Conservation (phyloP, 768 basidiomycete species). For the Favolaschia claudopus region DNA sequence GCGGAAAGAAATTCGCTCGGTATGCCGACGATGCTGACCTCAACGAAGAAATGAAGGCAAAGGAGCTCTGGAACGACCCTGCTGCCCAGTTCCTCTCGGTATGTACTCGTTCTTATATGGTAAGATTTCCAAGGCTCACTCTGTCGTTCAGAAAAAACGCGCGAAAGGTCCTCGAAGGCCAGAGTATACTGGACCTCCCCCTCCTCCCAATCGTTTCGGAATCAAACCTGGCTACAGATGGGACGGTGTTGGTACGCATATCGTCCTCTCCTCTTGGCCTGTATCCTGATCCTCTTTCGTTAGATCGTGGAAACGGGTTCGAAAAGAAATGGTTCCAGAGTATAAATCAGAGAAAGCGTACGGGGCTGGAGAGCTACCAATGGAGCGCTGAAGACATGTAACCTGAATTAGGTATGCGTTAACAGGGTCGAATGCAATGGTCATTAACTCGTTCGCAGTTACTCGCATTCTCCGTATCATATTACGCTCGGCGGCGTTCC, state of each 20-base stretch:
- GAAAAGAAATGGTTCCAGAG: conserved; percentile 92
- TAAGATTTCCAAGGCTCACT: not conserved
- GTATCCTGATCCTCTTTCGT: conserved; percentile 2
- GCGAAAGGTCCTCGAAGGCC: conserved; percentile 82
- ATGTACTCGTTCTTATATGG: conserved; percentile 31
- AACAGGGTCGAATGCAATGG: not conserved
- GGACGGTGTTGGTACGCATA: conserved; percentile 91
- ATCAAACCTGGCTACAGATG: conserved; percentile 96
- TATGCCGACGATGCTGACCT: conserved; percentile 84
- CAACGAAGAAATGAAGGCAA: conserved; percentile 84
- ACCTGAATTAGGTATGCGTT: not conserved
- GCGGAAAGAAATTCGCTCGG: conserved; percentile 72
- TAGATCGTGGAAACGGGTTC: conserved; percentile 93
- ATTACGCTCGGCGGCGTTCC: no score
- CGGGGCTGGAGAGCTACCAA: conserved; percentile 73
- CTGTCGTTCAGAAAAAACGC: conserved; percentile 66
- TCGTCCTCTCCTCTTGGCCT: not conserved
- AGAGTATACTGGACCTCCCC: conserved; percentile 85
- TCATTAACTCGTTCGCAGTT: no score
- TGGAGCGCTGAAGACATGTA: conserved; percentile 97
- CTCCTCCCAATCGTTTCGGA: conserved; percentile 93
- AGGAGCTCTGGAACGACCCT: conserved; percentile 96
- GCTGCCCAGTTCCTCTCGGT: conserved; percentile 94
- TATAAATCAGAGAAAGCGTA: conserved; percentile 77
- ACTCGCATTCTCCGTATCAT: no score